Percentiles rank a stretch among this genome's conserved stretches.
Conservation (phyloP, 225 moss, liverwort and hornwort species). For the Pseudisothecium myosuroides region DNA sequence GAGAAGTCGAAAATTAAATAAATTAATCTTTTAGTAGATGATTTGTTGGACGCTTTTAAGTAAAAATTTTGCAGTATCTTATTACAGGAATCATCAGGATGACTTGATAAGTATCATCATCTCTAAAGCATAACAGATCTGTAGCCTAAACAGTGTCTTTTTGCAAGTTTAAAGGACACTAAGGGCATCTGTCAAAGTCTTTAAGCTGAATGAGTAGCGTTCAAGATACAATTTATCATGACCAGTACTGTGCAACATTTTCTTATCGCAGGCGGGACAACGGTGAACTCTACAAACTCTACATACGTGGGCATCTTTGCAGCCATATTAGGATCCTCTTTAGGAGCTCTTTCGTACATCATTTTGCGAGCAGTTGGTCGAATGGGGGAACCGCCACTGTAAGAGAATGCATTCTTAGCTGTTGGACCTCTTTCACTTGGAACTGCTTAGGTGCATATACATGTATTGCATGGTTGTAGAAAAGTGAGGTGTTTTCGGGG, state of each 20-base stretch:
- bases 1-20: neutral
- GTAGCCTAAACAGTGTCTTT: neutral
- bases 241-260: neutral
- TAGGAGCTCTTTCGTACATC: slow-evolving; percentile 69
- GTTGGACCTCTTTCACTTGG: neutral
- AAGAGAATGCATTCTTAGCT: slow-evolving; percentile 6
- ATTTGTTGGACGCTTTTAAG: neutral
- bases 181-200: neutral
- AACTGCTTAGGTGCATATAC: neutral
- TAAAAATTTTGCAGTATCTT: neutral
- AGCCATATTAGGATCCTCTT: slow-evolving; percentile 52
- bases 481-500: neutral
- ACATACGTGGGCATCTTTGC: slow-evolving; percentile 35
- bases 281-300: neutral
- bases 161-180: neutral
- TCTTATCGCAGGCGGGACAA: neutral
- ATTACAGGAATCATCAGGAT: neutral
- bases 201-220: neutral
- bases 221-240: neutral
- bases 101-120: neutral
- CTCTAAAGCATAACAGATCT: neutral
- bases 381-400: slow-evolving; percentile 61
- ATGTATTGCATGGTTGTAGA: neutral
- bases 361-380: slow-evolving; percentile 62
- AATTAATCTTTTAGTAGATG: neutral